Evolutionary conservation across 345 rosid species (phyloP).

Genomic region (Turritis glabra): DNA sequence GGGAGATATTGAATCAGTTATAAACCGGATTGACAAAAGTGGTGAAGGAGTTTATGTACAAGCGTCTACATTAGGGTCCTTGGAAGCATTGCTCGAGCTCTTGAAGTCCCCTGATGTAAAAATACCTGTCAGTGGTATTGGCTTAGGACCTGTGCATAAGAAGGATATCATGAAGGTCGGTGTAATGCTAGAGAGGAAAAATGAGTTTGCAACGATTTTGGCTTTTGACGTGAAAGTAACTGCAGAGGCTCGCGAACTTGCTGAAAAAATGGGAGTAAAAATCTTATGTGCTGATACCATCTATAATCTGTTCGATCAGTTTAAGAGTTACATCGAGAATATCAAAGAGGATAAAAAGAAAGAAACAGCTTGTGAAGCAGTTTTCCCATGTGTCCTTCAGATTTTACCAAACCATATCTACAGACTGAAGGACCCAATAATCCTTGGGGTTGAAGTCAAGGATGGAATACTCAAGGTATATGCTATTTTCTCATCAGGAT

Average conservation of each 20-base stretch:
- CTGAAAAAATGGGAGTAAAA: slow-evolving; percentile 83
- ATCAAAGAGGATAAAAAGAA: slow-evolving; percentile 89
- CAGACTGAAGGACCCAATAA: slow-evolving; percentile 82
- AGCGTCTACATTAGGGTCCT: slow-evolving; percentile 89
- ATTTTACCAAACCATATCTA: slow-evolving; percentile 74
- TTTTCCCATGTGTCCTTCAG: slow-evolving; percentile 83
- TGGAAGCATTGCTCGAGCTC: slow-evolving; percentile 91
- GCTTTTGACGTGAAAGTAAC: slow-evolving; percentile 95
- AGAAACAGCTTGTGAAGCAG: slow-evolving; percentile 87
- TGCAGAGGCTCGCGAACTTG: slow-evolving; percentile 84
- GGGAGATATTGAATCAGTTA: slow-evolving; percentile 87
- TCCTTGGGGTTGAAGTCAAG: slow-evolving; percentile 78
- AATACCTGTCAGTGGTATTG: slow-evolving; percentile 85
- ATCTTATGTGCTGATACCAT: slow-evolving; percentile 89
- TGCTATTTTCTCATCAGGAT: neutral
- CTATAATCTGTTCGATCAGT: slow-evolving; percentile 84
- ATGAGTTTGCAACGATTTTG: slow-evolving; percentile 85
- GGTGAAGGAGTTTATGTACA: slow-evolving; percentile 95
- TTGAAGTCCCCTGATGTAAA: slow-evolving; percentile 79
- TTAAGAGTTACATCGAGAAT: slow-evolving; percentile 73
- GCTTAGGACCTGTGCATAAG: slow-evolving; percentile 86
- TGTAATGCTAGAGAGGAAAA: slow-evolving; percentile 90
- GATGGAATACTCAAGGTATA: slow-evolving; percentile 80
- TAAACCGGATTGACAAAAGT: slow-evolving; percentile 79
- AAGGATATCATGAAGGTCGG: slow-evolving; percentile 93